These are phyloP conservation scores for Metarhizium humberi DNA, from an alignment of 2,329 filamentous ascomycete species.

Conservation along the genomic window DNA sequence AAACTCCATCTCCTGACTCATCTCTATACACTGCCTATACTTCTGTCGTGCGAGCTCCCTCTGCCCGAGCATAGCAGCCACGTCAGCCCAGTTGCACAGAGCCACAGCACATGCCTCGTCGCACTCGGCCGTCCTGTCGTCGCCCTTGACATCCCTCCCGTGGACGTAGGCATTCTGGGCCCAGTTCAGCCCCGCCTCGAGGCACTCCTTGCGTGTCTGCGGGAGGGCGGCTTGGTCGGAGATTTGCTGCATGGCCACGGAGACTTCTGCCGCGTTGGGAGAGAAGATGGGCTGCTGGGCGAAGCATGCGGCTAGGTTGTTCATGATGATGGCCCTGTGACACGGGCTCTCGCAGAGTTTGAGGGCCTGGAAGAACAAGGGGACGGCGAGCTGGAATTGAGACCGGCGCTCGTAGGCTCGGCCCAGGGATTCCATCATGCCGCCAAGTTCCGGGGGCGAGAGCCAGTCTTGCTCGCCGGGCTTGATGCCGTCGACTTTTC, in stretches of 20 bases:
- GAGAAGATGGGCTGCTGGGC: slow-evolving; percentile 51
- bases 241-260: slow-evolving; percentile 17
- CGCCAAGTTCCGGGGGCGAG: slow-evolving; percentile 62
- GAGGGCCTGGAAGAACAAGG: slow-evolving; percentile 79
- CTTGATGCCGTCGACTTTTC: slow-evolving; percentile 58
- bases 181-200: slow-evolving; percentile 69
- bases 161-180: slow-evolving; percentile 65
- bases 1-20: slow-evolving; percentile 48
- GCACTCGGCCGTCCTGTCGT: slow-evolving; percentile 66
- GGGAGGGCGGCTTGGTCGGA: slow-evolving; percentile 20
- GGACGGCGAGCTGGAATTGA: slow-evolving; percentile 72
- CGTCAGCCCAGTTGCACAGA: slow-evolving; percentile 78
- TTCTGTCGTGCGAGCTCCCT: slow-evolving; percentile 53
- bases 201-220: slow-evolving; percentile 47
- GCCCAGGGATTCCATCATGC: slow-evolving; percentile 64
- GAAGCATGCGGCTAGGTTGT: slow-evolving; percentile 67
- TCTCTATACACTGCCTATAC: slow-evolving; percentile 58
- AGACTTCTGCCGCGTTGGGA: slow-evolving; percentile 16
- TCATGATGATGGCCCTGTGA: slow-evolving; percentile 78
- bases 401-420: slow-evolving; percentile 65
- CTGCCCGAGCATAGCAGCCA: slow-evolving; percentile 67
- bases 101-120: slow-evolving; percentile 76
- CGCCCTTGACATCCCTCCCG: slow-evolving; percentile 53
- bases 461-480: slow-evolving; percentile 65
- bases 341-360: slow-evolving; percentile 58